Conservation (phyloP, 805 yeast genomes). For the Sugiyamaella boreocaroliniensis region DNA sequence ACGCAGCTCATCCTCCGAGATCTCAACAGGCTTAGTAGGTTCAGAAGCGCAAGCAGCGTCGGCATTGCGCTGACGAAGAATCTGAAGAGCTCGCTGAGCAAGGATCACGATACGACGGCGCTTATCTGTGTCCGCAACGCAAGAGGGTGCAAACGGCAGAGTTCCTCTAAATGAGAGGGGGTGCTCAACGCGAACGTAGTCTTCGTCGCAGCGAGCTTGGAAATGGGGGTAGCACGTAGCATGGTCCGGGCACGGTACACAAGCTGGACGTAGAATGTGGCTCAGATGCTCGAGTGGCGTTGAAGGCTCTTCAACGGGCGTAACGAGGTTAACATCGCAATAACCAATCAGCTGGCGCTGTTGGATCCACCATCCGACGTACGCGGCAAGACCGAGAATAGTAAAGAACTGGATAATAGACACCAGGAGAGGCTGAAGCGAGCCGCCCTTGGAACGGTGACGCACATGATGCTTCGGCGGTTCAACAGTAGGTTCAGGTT, state of each 20-base stretch:
- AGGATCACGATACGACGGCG: conserved; percentile 61
- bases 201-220: conserved; percentile 63
- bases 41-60: conserved; percentile 44
- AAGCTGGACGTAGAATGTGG: conserved; percentile 46
- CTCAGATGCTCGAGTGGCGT: conserved; percentile 26
- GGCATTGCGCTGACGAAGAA: conserved; percentile 65
- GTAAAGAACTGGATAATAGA: conserved; percentile 7
- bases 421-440: not conserved
- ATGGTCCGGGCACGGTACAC: conserved; percentile 75
- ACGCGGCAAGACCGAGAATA: conserved; percentile 35
- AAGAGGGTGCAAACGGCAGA: conserved; percentile 55
- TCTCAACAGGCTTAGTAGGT: conserved; percentile 34
- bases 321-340: conserved; percentile 45
- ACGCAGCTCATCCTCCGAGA: conserved; percentile 26
- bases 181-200: conserved; percentile 46
- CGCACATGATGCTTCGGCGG: too few relatives aligned
- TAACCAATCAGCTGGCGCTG: conserved; percentile 60
- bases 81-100: conserved; percentile 55
- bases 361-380: conserved; percentile 56
- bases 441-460: not conserved
- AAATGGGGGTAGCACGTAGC: conserved; percentile 63
- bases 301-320: conserved; percentile 10
- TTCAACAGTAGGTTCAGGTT: not conserved
- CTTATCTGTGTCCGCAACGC: conserved; percentile 69
- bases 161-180: conserved; percentile 50